phyloP scores from a whole-genome alignment of 257 asterid genomes.

The Handroanthus guayacan region DNA sequence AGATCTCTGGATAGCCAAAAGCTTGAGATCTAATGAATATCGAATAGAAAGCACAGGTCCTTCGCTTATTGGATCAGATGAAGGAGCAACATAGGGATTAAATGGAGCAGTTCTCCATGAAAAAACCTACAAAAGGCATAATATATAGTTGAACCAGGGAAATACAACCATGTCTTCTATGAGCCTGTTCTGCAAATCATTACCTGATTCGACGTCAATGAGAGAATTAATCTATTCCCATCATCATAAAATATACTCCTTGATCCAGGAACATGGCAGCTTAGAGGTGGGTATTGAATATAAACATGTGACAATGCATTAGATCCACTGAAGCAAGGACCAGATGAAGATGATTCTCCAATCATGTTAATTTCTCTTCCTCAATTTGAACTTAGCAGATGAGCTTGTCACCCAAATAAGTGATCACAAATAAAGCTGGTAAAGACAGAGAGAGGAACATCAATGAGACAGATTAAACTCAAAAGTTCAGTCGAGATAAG shows the following conservation, averaged over 20 bases:
- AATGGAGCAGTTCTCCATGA: slow-evolving; percentile 88
- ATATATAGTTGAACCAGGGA: slow-evolving; percentile 34
- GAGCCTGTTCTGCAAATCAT: slow-evolving; percentile 17
- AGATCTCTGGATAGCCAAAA: slow-evolving; percentile 92
- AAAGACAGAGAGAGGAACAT: background rate
- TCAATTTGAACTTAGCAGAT: slow-evolving; percentile 37
- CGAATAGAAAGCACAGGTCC: slow-evolving; percentile 87
- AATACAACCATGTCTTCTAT: slow-evolving; percentile 17
- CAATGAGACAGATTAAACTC: background rate
- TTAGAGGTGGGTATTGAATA: slow-evolving; percentile 82
- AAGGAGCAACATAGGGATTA: slow-evolving; percentile 66
- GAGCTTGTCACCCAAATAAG: slow-evolving; percentile 25
- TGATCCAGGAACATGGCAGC: slow-evolving; percentile 69
- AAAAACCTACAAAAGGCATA: slow-evolving; percentile 59
- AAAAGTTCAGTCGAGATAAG: slow-evolving; percentile 11
- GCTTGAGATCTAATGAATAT: slow-evolving; percentile 81
- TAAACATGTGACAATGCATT: slow-evolving; percentile 87
- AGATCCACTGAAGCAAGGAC: slow-evolving; percentile 69
- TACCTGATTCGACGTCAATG: slow-evolving; percentile 81
- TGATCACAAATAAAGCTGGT: slow-evolving; percentile 20
- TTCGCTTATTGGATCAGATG: slow-evolving; percentile 73
- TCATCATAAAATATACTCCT: slow-evolving; percentile 75
- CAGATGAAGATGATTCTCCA: slow-evolving; percentile 71
- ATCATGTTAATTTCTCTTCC: slow-evolving; percentile 51
- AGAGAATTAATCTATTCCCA: slow-evolving; percentile 74